These are phyloP conservation scores for Syzygium jambos DNA, from an alignment of 345 rosid species.

Conservation along the genomic window DNA sequence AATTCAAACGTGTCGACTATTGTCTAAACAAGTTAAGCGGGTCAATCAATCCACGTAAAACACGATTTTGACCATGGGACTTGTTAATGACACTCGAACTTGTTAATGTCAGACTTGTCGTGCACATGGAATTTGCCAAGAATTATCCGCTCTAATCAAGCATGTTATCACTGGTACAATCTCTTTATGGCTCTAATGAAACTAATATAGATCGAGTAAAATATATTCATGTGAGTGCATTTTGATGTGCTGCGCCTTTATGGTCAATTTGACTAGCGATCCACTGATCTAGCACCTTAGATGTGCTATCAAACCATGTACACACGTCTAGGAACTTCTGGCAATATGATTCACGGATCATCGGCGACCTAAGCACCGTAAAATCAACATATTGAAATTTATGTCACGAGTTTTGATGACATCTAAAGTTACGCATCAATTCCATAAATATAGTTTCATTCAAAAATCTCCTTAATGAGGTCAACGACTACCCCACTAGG, in stretches of 20 bases:
- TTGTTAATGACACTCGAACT: background rate
- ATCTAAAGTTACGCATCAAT: background rate
- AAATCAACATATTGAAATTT: background rate
- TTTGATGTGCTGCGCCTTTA: background rate
- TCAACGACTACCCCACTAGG: background rate
- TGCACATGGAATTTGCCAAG: background rate
- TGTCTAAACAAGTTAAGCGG: background rate
- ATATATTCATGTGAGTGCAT: background rate
- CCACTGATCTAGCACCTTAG: background rate
- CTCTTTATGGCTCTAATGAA: background rate
- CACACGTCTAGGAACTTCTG: background rate
- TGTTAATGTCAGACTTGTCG: background rate
- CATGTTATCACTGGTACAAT: background rate
- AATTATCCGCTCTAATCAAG: background rate
- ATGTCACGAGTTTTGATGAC: background rate
- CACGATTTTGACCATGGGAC: background rate
- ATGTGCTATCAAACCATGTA: background rate
- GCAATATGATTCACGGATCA: background rate
- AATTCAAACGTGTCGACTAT: too few species aligned
- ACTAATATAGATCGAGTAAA: background rate
- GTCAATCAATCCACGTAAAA: background rate
- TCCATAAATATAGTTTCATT: background rate
- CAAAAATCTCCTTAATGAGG: background rate
- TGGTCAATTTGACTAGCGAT: background rate
- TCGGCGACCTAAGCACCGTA: background rate